Evolutionary conservation across 352 stramenopile species (phyloP).

Genomic region (Globisporangium nodosum): DNA sequence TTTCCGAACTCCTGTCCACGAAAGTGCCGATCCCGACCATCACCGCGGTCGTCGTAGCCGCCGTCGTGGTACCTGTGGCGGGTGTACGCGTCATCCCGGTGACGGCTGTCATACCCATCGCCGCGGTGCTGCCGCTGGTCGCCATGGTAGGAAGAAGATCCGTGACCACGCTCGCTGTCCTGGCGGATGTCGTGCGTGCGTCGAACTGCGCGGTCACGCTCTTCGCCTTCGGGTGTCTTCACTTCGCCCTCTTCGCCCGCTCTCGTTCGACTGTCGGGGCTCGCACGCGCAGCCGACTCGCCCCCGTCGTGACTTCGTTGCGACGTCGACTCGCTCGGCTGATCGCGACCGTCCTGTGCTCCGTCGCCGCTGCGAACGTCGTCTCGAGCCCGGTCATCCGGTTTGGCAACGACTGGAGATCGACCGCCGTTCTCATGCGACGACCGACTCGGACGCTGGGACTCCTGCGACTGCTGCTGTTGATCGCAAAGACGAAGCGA

Average conservation of each 20-base stretch:
- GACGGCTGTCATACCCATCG: background rate
- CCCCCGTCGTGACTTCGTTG: background rate
- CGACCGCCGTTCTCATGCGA: background rate
- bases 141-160: background rate
- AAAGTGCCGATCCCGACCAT: background rate
- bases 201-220: too few relatives aligned
- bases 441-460: background rate
- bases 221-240: background rate
- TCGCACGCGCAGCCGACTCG: background rate
- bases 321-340: background rate
- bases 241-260: background rate
- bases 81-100: background rate
- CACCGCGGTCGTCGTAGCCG: background rate
- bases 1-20: background rate
- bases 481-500: background rate
- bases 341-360: conserved; percentile 4
- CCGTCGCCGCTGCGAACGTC: conserved; percentile 1
- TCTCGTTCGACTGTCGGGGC: background rate
- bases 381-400: background rate
- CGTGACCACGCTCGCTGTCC: background rate
- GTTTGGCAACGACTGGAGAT: background rate
- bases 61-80: background rate
- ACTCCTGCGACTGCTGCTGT: background rate
- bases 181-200: background rate
- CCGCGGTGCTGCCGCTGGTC: background rate